These are phyloP conservation scores for Starmerella vitae DNA, from an alignment of 805 yeast genomes.

Conservation along the genomic window DNA sequence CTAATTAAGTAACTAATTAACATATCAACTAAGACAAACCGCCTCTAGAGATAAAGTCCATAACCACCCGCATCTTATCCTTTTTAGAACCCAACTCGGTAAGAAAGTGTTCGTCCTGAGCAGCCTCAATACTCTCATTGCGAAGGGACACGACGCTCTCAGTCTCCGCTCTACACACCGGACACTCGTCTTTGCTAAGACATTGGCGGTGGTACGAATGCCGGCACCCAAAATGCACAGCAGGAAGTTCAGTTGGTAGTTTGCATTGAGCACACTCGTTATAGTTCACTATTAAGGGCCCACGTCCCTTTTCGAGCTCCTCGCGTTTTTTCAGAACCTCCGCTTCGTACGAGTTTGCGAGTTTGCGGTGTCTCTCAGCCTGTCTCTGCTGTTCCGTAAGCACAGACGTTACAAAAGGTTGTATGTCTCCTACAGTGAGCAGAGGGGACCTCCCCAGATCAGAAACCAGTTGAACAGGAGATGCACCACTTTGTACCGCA, in stretches of 20 bases:
- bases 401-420: constrained; percentile 50
- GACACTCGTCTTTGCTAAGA: constrained; percentile 42
- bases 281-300: constrained; percentile 43
- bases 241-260: constrained; percentile 56
- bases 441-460: constrained; percentile 47
- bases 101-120: constrained; percentile 49
- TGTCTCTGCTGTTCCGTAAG: constrained; percentile 49
- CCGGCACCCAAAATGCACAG: constrained; percentile 69
- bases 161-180: constrained; percentile 58
- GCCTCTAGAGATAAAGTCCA: constrained; percentile 80
- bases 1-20: too few species aligned
- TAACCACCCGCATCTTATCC: constrained; percentile 59
- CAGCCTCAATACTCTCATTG: constrained; percentile 45
- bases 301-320: constrained; percentile 40
- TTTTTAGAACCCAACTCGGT: constrained; percentile 37
- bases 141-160: constrained; percentile 51
- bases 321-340: constrained; percentile 48
- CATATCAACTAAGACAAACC: too few species aligned
- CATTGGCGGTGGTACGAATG: constrained; percentile 84
- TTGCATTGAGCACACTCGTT: constrained; percentile 55
- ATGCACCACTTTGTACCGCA: constrained; percentile 30
- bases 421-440: constrained; percentile 59
- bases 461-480: constrained; percentile 68
- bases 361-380: constrained; percentile 50
- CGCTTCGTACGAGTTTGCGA: constrained; percentile 50